Conservation (phyloP, 2,329 filamentous ascomycete genomes). For the Capronia coronata region DNA sequence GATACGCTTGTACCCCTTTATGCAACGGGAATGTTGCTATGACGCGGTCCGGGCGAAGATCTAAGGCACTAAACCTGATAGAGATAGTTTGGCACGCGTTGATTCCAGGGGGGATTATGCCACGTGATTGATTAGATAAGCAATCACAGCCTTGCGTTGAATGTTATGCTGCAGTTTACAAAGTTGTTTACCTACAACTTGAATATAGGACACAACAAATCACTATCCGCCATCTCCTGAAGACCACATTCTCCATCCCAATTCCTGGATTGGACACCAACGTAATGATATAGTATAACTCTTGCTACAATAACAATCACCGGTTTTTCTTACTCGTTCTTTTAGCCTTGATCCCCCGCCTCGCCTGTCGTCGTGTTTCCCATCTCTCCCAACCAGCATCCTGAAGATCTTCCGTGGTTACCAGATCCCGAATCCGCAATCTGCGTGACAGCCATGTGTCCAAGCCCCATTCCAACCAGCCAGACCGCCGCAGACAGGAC, state of each 20-base stretch:
- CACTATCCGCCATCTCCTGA: too few species aligned
- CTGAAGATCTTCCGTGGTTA: conserved; percentile 78
- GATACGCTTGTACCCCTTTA: too few species aligned
- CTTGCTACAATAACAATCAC: too few species aligned
- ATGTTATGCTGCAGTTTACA: too few species aligned
- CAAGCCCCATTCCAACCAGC: conserved; percentile 66
- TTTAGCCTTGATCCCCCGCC: neutral
- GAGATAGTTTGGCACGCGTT: neutral
- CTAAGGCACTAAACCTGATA: neutral
- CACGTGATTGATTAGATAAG: too few species aligned
- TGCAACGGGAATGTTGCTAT: neutral
- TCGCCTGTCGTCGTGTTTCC: conserved; percentile 52
- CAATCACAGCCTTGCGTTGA: too few species aligned
- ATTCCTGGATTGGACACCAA: too few species aligned
- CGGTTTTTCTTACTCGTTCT: conserved; percentile 11
- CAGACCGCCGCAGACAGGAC: conserved; percentile 56
- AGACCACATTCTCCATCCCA: too few species aligned
- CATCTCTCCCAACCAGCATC: conserved; percentile 94
- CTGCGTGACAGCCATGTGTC: conserved; percentile 58
- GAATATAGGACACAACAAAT: too few species aligned
- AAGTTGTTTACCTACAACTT: too few species aligned
- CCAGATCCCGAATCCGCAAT: conserved; percentile 72
- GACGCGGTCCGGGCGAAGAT: neutral
- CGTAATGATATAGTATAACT: too few species aligned
- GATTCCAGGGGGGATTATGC: neutral